phyloP scores from a whole-genome alignment of 1,139 yeast species.

The Tardiomyces depauwii region DNA sequence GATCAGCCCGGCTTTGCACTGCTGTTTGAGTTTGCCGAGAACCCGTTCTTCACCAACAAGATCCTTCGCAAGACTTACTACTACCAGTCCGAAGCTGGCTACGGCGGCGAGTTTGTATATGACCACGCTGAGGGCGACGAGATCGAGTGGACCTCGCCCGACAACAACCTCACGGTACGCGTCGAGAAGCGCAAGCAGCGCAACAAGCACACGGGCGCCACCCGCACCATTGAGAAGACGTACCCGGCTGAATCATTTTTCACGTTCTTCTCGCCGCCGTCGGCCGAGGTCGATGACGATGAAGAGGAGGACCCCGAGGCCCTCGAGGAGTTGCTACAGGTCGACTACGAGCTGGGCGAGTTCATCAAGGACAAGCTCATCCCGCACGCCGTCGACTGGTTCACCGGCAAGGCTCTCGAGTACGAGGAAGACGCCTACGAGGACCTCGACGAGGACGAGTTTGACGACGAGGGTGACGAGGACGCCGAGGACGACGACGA shows the following conservation, averaged over 20 bases:
- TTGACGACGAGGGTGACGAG: conserved; percentile 36
- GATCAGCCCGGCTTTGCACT: conserved; percentile 85
- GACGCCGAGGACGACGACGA: conserved; percentile 37
- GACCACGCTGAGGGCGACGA: conserved; percentile 92
- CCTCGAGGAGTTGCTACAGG: conserved; percentile 73
- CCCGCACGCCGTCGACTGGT: conserved; percentile 97
- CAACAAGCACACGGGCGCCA: conserved; percentile 93
- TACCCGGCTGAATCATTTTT: conserved; percentile 91
- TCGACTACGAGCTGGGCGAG: conserved; percentile 94
- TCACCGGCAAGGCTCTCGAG: conserved; percentile 89
- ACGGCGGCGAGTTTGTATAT: conserved; percentile 91
- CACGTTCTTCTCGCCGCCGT: conserved; percentile 92
- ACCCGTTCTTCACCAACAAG: conserved; percentile 68
- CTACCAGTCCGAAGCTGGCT: conserved; percentile 90
- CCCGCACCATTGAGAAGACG: conserved; percentile 89
- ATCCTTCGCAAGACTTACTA: conserved; percentile 74
- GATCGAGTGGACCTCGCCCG: conserved; percentile 76
- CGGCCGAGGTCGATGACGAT: conserved; percentile 44
- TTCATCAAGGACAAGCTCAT: conserved; percentile 90
- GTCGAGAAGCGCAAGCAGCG: conserved; percentile 96
- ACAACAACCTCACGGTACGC: conserved; percentile 69
- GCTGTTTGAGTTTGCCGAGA: conserved; percentile 66
- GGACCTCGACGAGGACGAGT: conserved; percentile 51
- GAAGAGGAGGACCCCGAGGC: conserved; percentile 59
- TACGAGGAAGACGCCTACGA: conserved; percentile 38